A percentile compares a stretch with the other conserved stretches of the same genome.
phyloP scores from a whole-genome alignment of 176 grass and related monocot genomes.

The Cymbopogon citratus region DNA sequence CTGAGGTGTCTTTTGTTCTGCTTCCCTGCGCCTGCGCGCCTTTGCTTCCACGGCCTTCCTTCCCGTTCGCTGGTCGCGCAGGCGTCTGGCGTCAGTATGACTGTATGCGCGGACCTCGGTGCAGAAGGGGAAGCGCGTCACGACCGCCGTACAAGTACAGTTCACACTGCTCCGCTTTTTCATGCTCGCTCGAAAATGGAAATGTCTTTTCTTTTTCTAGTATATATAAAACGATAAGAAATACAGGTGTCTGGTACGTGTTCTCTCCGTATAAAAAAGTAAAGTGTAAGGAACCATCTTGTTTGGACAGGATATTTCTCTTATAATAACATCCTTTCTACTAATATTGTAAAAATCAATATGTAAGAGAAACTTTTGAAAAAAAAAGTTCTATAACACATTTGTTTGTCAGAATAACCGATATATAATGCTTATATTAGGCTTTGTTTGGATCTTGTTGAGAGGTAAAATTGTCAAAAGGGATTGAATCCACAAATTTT shows the following conservation, averaged over 20 bases:
- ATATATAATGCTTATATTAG: too few relatives aligned
- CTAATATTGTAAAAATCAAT: too few relatives aligned
- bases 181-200: not conserved
- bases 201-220: not conserved
- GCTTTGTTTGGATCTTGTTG: not conserved
- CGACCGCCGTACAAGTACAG: not conserved
- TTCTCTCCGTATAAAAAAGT: not conserved
- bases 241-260: not conserved
- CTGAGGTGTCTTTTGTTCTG: too few relatives aligned
- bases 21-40: not conserved
- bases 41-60: constrained; percentile 27
- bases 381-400: not conserved
- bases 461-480: not conserved
- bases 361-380: not conserved
- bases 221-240: too few relatives aligned
- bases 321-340: not conserved
- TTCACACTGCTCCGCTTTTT: not conserved
- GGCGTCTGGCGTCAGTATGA: not conserved
- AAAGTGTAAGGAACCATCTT: not conserved
- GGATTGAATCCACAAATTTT: too few relatives aligned
- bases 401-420: too few relatives aligned
- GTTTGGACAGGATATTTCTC: not conserved
- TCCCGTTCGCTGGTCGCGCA: constrained; percentile 1
- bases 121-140: constrained; percentile 7
- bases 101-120: not conserved